A percentile compares a stretch with the other conserved stretches of the same genome.
Evolutionary conservation across 768 basidiomycete species (phyloP).

Genomic region (Paxillus involutus): DNA sequence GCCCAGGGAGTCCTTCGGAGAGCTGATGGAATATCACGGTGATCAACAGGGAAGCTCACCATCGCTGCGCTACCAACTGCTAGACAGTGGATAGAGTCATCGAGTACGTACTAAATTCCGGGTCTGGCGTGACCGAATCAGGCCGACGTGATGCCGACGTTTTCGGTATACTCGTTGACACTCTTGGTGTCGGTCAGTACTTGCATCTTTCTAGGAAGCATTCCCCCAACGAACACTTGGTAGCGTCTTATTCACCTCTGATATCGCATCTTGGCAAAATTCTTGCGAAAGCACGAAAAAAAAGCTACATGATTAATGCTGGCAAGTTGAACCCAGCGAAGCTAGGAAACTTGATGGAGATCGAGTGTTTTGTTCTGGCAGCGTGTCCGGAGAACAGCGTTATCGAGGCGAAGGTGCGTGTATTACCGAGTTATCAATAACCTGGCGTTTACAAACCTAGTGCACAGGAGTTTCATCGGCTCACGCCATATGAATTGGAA

Average conservation of each 20-base stretch:
- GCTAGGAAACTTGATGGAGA: constrained; percentile 92
- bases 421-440: not conserved
- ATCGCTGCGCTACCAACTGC: not conserved
- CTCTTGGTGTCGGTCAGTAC: constrained; percentile 78
- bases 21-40: constrained; percentile 82
- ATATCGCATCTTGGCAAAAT: constrained; percentile 77
- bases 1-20: constrained; percentile 83
- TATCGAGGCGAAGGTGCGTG: constrained; percentile 62
- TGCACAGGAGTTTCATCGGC: constrained; percentile 78
- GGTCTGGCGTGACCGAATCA: constrained; percentile 67
- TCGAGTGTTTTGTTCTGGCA: constrained; percentile 93
- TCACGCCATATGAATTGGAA: constrained; percentile 90
- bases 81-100: not conserved
- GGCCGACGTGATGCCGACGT: constrained; percentile 88
- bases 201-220: not conserved
- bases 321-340: constrained; percentile 95
- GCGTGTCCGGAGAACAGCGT: constrained; percentile 94
- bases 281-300: constrained; percentile 70
- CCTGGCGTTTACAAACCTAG: not conserved
- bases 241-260: constrained; percentile 84
- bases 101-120: constrained; percentile 63
- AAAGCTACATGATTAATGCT: constrained; percentile 92
- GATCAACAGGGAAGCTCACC: constrained; percentile 63
- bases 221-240: not conserved
- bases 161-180: constrained; percentile 93